A percentile compares a stretch with the other conserved stretches of the same genome.
Conservation (phyloP, 73 alveolate genomes). For the Paramecium caudatum region DNA sequence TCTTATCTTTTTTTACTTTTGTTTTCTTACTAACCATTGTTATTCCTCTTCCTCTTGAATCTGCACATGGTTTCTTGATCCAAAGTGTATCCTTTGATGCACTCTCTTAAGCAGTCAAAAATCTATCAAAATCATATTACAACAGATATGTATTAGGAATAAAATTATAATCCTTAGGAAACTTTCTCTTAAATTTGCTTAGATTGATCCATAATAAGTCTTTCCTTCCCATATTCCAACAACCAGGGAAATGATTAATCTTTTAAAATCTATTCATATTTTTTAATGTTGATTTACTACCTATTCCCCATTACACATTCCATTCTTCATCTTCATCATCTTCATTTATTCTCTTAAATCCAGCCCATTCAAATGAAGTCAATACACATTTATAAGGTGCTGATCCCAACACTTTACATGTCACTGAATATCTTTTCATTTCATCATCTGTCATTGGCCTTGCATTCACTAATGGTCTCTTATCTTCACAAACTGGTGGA, state of each 20-base stretch:
- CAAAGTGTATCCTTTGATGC: constrained; percentile 87
- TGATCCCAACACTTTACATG: constrained; percentile 69
- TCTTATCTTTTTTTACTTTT: constrained; percentile 77
- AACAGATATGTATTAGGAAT: constrained; percentile 91
- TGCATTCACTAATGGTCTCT: constrained; percentile 34
- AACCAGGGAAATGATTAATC: constrained; percentile 91
- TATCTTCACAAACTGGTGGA: constrained; percentile 59
- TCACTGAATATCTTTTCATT: constrained; percentile 35
- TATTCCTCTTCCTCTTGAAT: constrained; percentile 98
- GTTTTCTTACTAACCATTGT: constrained; percentile 85
- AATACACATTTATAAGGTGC: constrained; percentile 76
- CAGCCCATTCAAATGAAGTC: constrained; percentile 74
- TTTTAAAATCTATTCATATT: constrained; percentile 82
- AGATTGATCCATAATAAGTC: constrained; percentile 87
- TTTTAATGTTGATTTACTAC: constrained; percentile 77
- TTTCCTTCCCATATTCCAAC: constrained; percentile 92
- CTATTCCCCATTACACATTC: constrained; percentile 73
- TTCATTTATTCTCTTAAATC: constrained; percentile 70
- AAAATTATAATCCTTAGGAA: constrained; percentile 85
- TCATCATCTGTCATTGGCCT: constrained; percentile 71
- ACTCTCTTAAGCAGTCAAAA: constrained; percentile 84
- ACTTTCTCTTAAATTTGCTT: constrained; percentile 78
- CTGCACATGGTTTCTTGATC: constrained; percentile 96
- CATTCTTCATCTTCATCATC: constrained; percentile 75
- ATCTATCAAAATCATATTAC: constrained; percentile 92